These are phyloP conservation scores for Coemansia sp. DNA, from an alignment of 192 early-diverging fungal species.

Conservation along the genomic window DNA sequence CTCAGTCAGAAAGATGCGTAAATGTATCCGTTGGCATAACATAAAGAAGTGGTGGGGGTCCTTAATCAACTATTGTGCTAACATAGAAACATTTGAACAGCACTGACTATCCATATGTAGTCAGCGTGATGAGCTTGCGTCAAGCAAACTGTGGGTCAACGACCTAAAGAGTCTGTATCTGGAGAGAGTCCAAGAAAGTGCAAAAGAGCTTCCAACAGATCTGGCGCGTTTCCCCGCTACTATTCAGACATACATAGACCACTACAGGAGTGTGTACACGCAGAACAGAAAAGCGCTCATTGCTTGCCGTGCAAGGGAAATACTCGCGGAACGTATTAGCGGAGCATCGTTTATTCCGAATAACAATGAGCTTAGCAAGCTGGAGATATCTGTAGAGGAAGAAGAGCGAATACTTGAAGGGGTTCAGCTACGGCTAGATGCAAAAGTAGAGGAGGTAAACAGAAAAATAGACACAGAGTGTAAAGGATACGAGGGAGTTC, in stretches of 20 bases:
- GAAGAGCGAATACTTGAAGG: slow-evolving; percentile 49
- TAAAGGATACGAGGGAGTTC: slow-evolving; percentile 30
- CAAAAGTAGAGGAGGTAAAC: slow-evolving; percentile 34
- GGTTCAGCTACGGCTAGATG: slow-evolving; percentile 43
- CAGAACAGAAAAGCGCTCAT: slow-evolving; percentile 38
- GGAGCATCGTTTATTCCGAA: slow-evolving; percentile 49
- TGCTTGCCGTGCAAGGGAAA: slow-evolving; percentile 41
- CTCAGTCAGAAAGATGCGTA: too few species aligned
- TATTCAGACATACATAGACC: slow-evolving; percentile 40
- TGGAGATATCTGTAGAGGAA: slow-evolving; percentile 46
- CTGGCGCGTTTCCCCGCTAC: slow-evolving; percentile 33
- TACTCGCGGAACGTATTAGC: slow-evolving; percentile 40
- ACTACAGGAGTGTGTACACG: slow-evolving; percentile 39
- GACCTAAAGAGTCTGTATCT: slow-evolving; percentile 48
- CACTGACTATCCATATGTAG: slow-evolving; percentile 19
- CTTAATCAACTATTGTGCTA: not conserved
- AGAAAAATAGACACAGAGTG: slow-evolving; percentile 36
- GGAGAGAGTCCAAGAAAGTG: slow-evolving; percentile 25
- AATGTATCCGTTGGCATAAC: not conserved
- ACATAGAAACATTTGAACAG: not conserved
- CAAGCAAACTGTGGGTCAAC: slow-evolving; percentile 47
- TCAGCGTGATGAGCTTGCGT: slow-evolving; percentile 45
- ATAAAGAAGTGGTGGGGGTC: not conserved
- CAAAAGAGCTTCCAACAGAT: slow-evolving; percentile 40
- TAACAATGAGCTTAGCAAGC: slow-evolving; percentile 42